phyloP scores from a whole-genome alignment of 2,329 filamentous ascomycete species.

The Aureobasidium sp. region DNA sequence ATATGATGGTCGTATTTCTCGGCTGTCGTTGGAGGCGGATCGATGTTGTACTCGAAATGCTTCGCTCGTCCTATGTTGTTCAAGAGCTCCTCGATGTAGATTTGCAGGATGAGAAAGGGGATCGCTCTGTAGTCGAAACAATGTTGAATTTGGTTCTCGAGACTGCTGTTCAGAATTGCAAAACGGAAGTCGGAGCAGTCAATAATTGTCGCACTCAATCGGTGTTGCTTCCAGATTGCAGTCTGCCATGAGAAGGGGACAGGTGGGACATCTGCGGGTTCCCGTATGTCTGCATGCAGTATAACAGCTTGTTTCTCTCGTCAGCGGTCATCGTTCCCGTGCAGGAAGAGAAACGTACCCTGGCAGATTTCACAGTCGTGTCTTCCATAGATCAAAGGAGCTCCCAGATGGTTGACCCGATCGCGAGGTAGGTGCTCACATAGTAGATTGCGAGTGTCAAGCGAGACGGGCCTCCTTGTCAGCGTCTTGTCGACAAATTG shows the following conservation, averaged over 20 bases:
- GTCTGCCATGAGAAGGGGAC: not conserved
- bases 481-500: not conserved
- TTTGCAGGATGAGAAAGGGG: not conserved
- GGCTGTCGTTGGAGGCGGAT: not conserved
- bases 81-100: not conserved
- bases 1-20: not conserved
- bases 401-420: not conserved
- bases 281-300: not conserved
- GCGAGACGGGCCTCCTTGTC: not conserved
- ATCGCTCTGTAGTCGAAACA: not conserved
- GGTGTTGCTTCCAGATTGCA: not conserved
- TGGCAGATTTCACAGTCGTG: conserved; percentile 2
- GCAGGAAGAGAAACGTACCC: not conserved
- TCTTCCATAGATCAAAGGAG: not conserved
- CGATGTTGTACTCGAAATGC: not conserved
- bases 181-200: conserved; percentile 1
- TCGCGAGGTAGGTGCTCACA: not conserved
- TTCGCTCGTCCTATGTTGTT: not conserved
- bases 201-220: not conserved
- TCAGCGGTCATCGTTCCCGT: not conserved
- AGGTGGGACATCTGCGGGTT: not conserved
- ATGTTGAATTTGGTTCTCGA: not conserved
- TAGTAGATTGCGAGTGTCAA: not conserved
- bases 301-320: not conserved
- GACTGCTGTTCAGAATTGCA: not conserved